Evolutionary conservation across 495 filamentous ascomycete species (phyloP), one percentile per base, ranked within the genome.

Genomic region (Hypomontagnella submonticulosa): DNA sequence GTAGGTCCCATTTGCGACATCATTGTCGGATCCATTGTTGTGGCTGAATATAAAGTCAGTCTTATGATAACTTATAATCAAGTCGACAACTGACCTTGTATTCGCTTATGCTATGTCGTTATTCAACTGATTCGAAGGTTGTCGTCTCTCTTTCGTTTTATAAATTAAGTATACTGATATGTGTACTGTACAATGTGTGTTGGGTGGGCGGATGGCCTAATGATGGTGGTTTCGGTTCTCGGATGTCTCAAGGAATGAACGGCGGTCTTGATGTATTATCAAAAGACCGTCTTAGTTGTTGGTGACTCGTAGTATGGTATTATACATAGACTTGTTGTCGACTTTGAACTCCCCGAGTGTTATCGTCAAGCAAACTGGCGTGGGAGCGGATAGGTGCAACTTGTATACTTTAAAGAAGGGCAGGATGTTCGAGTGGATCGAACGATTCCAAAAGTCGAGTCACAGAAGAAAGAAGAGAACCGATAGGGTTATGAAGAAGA

Each of bases 1-100:
- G 91, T 83, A 72, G 92, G 91, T 42, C 87, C 90, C 82, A 90
- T 89, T 72, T 83, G 73, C 50, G 83, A 86, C 43, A 76, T 73
- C 76, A 80, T 79, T 48, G 71, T 80, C 72, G 70, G 58, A 30
- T 82, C 80, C 80, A 83, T 83, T 63, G 64, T 75, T 48, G 58
- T 48, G 40, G 40, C 41, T 53, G 23, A 27, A 6, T 27, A 27
- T 6, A 2, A 27, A 6, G 23, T 62, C 42, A 68, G 61, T 42
- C 61, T 61, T 27, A 40, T 4, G 33, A 8, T 57, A 36, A 54
- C 60, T 44, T 38, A 20, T 52, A 23, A 16, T 18, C 50, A 15
- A 16, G 7, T 56, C 52, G 48, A 20, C 13, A 44, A 61, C 54
- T 62, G 18, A 66, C 61, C 54, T 61, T 12, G 18, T 61, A 53